Percentiles rank a stretch among this genome's conserved stretches.
These are phyloP conservation scores for Candida dubliniensis DNA, from an alignment of 1,139 yeast genomes.

Conservation along the genomic window DNA sequence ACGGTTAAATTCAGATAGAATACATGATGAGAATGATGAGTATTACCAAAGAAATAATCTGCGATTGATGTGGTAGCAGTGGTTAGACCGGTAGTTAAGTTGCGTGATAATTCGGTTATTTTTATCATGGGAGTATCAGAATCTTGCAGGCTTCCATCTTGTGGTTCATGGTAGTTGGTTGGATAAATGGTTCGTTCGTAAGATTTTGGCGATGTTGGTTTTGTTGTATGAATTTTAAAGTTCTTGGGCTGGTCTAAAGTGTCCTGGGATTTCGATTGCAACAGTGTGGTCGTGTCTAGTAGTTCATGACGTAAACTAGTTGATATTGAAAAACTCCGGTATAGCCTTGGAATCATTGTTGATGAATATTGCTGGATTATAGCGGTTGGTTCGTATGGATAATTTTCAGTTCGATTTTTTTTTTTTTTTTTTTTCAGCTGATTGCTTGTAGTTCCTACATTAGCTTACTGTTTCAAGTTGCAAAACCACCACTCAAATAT, in stretches of 20 bases:
- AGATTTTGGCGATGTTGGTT: background rate
- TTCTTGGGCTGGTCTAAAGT: background rate
- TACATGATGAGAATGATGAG: slow-evolving; percentile 42
- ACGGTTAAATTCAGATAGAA: slow-evolving; percentile 13
- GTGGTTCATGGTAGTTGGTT: background rate
- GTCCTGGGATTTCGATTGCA: background rate
- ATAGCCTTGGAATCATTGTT: slow-evolving; percentile 1
- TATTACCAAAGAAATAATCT: slow-evolving; percentile 45
- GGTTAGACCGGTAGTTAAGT: slow-evolving; percentile 1
- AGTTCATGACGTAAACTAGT: slow-evolving; percentile 1
- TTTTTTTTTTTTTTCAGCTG: too few species aligned
- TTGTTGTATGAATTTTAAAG: slow-evolving; percentile 2
- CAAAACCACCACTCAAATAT: too few species aligned
- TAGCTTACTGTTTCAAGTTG: too few species aligned
- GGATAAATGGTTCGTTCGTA: too few species aligned
- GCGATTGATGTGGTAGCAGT: slow-evolving; percentile 23
- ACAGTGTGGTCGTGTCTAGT: background rate
- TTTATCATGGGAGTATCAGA: background rate
- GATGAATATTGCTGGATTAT: too few species aligned
- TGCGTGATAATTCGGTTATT: slow-evolving; percentile 1
- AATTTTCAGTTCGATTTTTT: too few species aligned
- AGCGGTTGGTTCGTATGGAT: too few species aligned
- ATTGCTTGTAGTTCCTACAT: too few species aligned
- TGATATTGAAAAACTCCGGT: background rate
- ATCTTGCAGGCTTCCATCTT: background rate